phyloP scores from a whole-genome alignment of 1,284 basidiomycete species.

The Ceratobasidium sp. region DNA sequence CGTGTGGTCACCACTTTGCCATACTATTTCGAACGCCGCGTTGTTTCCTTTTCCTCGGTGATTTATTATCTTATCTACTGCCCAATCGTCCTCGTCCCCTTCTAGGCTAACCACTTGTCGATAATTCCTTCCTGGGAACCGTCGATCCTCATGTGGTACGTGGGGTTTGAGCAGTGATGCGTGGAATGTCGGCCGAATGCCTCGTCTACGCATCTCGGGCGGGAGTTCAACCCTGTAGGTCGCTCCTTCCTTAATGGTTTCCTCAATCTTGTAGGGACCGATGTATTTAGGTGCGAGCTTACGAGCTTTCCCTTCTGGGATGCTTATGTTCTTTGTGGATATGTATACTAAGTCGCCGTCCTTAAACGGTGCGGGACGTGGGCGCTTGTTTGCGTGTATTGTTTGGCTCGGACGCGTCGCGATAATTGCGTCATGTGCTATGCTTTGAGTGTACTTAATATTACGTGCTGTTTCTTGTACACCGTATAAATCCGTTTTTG shows the following conservation, averaged over 20 bases:
- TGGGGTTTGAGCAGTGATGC: conserved; percentile 6
- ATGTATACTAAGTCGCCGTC: conserved; percentile 53
- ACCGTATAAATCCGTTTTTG: conserved; percentile 50
- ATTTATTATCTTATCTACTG: conserved; percentile 13
- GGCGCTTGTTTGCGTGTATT: conserved; percentile 54
- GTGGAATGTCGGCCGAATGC: conserved; percentile 14
- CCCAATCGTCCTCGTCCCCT: conserved; percentile 11
- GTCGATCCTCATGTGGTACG: neutral
- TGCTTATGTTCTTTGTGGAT: conserved; percentile 54
- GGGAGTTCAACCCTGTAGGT: conserved; percentile 55
- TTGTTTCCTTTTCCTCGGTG: conserved; percentile 24
- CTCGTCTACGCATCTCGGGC: conserved; percentile 1
- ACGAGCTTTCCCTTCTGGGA: conserved; percentile 53
- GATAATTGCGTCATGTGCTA: conserved; percentile 57
- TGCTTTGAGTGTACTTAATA: conserved; percentile 52
- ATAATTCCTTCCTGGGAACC: neutral
- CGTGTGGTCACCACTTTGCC: conserved; percentile 16
- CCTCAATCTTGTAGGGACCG: conserved; percentile 55
- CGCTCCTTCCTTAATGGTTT: conserved; percentile 51
- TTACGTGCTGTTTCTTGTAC: conserved; percentile 53
- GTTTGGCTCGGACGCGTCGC: conserved; percentile 54
- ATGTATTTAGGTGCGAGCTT: conserved; percentile 57
- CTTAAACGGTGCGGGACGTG: conserved; percentile 12
- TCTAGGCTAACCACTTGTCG: conserved; percentile 9
- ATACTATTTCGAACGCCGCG: conserved; percentile 8